Base-by-base conservation (phyloP, 768 basidiomycete genomes). In the Stropharia rugosoannulata region DNA sequence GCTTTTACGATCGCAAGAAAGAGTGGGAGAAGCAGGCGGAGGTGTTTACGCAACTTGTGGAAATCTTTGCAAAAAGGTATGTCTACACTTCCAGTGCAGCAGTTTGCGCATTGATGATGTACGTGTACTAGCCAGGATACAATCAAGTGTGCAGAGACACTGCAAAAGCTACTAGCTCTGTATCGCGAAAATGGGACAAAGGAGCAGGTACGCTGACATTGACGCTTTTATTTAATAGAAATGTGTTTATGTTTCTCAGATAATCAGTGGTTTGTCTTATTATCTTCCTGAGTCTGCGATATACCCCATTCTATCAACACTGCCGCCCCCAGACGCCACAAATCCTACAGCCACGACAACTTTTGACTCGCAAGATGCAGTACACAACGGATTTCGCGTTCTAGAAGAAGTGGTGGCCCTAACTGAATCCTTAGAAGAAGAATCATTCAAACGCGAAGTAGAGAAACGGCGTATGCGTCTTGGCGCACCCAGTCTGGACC, bases 291-390 rank as follows among this genome's bases (percentile, higher is more conserved):
- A 82, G 5, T 93, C 94, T 4, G 71, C 80, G 0, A 66, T 87
- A 1, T 89, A 86, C 61, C 58, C 75, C 0, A 74, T 85, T 2
- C 74, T 98, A 7, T 84, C 81, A 1, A 72, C 70, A 1, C 75
- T 98, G 1, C 89, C 95, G 5, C 72, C 75, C 1, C 92, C 92
- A 2, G 87, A 95, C 64, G 75, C 82, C n/a, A 88, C 90, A 8
- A 86, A 81, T 49, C 92, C 93, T 0, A 77, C 80, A 0, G 74
- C 80, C 2, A 84, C 88, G 4, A 76, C 85, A 1, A 85, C 78
- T 5, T 78, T 77, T 39, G 69, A 74, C 22, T 75, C 81, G 0
- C 90, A 93, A 68, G 68, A 72, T 0, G 80, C 87, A 0, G 73
- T 92, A 37, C 77, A 91, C 62, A 79, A 93, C 54, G 82, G 85